A percentile compares a stretch with the other conserved stretches of the same genome.
Evolutionary conservation across 306 rosid species (phyloP).

Genomic region (Ceratonia siliqua): DNA sequence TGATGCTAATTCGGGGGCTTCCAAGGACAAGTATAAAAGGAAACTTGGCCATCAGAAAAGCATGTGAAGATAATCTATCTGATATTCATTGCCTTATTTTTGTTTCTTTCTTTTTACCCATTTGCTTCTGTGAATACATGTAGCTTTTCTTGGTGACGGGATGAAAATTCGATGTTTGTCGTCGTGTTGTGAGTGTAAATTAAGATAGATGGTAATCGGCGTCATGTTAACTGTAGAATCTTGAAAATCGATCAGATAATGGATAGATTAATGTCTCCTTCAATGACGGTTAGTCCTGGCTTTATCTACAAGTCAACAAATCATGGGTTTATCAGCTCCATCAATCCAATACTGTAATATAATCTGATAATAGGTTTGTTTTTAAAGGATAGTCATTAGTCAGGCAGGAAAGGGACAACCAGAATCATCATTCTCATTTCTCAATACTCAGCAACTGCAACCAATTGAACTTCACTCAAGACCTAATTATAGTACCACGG

Average conservation of each 20-base stretch:
- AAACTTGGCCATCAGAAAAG: slow-evolving; percentile 50
- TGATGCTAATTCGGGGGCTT: slow-evolving; percentile 9
- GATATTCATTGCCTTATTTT: not conserved
- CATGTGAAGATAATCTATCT: slow-evolving; percentile 45
- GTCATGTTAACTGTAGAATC: not conserved
- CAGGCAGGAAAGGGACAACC: too few relatives aligned
- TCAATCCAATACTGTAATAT: too few relatives aligned
- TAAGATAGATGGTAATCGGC: slow-evolving; percentile 8
- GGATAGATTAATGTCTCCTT: not conserved
- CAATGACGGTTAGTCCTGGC: not conserved
- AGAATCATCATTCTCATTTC: not conserved
- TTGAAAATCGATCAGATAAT: not conserved
- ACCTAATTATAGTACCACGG: not conserved
- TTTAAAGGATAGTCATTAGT: too few relatives aligned
- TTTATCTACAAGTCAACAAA: not conserved
- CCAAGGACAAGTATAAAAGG: slow-evolving; percentile 30
- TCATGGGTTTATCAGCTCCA: not conserved
- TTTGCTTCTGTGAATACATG: slow-evolving; percentile 27
- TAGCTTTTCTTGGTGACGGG: not conserved
- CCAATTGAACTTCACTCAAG: too few relatives aligned
- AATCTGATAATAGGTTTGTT: not conserved
- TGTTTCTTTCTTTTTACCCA: not conserved
- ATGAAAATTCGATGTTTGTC: slow-evolving; percentile 10
- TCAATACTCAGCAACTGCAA: not conserved
- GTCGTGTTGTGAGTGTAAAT: slow-evolving; percentile 34